phyloP scores from a whole-genome alignment of 2,329 filamentous ascomycete genomes.

The Nemania abortiva region DNA sequence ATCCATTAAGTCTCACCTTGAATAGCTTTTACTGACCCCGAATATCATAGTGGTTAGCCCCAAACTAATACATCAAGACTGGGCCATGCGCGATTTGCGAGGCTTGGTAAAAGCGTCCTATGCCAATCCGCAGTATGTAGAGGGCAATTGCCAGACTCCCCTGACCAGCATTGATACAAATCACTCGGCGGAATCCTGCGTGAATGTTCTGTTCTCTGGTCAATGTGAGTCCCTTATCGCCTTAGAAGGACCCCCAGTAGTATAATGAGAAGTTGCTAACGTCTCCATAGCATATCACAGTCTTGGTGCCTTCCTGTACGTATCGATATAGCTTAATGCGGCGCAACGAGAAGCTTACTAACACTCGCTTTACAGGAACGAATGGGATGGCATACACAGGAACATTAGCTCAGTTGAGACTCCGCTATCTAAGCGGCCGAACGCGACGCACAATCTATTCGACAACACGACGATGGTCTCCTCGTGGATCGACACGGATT shows the following conservation, averaged over 20 bases:
- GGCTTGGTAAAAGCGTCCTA: conserved; percentile 72
- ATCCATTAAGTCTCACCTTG: not conserved
- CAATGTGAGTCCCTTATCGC: conserved; percentile 57
- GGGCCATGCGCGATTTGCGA: conserved; percentile 62
- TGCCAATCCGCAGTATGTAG: conserved; percentile 70
- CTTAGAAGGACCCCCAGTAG: not conserved
- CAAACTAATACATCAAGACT: conserved; percentile 71
- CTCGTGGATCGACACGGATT: conserved; percentile 73
- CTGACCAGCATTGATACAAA: conserved; percentile 60
- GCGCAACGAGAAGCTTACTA: conserved; percentile 18
- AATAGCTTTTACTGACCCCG: conserved; percentile 2
- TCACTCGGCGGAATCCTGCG: conserved; percentile 66
- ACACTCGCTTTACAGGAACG: conserved; percentile 52
- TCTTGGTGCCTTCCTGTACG: conserved; percentile 68
- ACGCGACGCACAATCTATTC: conserved; percentile 71
- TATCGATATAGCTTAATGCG: not conserved
- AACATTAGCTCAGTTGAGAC: conserved; percentile 58
- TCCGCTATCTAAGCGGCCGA: conserved; percentile 64
- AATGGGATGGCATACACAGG: conserved; percentile 64
- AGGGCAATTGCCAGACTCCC: conserved; percentile 70
- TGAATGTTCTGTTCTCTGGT: conserved; percentile 77
- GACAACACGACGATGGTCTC: conserved; percentile 80
- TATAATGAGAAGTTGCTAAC: conserved; percentile 24
- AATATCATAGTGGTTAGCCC: conserved; percentile 70
- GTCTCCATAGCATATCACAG: conserved; percentile 70